phyloP scores from a whole-genome alignment of 768 basidiomycete species.

The Cystofilobasidium macerans region DNA sequence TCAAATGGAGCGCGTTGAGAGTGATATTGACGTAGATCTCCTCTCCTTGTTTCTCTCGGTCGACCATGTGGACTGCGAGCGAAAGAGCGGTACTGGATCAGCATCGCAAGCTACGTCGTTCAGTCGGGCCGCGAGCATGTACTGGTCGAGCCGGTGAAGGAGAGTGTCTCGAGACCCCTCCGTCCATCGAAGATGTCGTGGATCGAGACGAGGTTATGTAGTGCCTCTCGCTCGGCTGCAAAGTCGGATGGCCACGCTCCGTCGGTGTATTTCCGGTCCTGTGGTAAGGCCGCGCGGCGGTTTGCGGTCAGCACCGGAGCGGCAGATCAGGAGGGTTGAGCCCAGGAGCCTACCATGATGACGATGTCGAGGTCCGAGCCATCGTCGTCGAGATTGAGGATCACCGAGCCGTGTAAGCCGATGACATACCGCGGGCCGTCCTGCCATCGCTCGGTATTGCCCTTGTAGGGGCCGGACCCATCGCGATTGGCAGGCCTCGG shows the following conservation, averaged over 20 bases:
- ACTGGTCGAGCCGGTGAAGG: not conserved
- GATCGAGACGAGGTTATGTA: not conserved
- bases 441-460: not conserved
- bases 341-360: not conserved
- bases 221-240: not conserved
- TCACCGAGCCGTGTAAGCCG: not conserved
- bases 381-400: conserved; percentile 1
- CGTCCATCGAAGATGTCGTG: not conserved
- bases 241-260: not conserved
- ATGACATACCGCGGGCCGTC: not conserved
- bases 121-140: not conserved
- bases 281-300: not conserved
- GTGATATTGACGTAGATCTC: not conserved
- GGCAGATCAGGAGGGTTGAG: not conserved
- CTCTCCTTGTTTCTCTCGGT: not conserved
- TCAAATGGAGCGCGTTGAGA: not conserved
- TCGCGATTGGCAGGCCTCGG: too few species aligned
- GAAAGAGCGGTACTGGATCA: not conserved
- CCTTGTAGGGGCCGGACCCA: too few species aligned
- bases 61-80: not conserved
- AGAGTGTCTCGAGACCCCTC: not conserved
- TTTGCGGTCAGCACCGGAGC: not conserved
- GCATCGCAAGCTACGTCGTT: not conserved
- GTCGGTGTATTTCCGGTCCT: not conserved
- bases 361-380: not conserved